Conservation (phyloP, 2,329 filamentous ascomycete genomes). For the Cercospora janseana region DNA sequence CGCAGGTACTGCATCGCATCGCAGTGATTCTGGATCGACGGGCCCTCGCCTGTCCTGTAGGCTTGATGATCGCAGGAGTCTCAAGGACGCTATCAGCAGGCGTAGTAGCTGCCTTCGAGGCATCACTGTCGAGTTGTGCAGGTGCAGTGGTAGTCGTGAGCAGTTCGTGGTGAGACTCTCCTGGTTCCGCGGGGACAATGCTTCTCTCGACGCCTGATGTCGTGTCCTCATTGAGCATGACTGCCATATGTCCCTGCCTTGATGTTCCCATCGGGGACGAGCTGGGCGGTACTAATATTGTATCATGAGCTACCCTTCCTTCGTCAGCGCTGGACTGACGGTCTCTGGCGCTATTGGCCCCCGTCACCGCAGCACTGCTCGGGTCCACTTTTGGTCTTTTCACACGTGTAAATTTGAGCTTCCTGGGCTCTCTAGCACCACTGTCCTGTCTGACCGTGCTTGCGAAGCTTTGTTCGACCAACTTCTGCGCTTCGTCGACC, state of each 20-base stretch:
- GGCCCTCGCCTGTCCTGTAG: background rate
- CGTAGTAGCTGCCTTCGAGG: constrained; percentile 1
- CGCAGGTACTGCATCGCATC: constrained; percentile 10
- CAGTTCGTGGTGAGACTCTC: no score
- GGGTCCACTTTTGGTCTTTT: background rate
- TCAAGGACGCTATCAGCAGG: constrained; percentile 19
- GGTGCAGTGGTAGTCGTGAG: no score
- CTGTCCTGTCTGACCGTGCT: background rate
- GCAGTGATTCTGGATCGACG: background rate
- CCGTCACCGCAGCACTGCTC: no score
- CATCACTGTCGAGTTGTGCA: background rate
- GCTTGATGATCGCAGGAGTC: background rate
- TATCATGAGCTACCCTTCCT: no score
- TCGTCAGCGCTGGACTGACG: no score
- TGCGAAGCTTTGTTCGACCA: constrained; percentile 10
- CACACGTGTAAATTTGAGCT: constrained; percentile 8
- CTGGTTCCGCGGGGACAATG: no score
- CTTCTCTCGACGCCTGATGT: no score
- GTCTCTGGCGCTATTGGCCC: no score
- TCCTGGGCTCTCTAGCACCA: background rate
- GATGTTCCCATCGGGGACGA: no score
- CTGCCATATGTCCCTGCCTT: no score
- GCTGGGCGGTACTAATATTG: no score
- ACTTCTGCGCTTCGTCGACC: background rate
- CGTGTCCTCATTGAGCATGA: no score